Percentiles rank a stretch among this genome's conserved stretches.
phyloP scores from a whole-genome alignment of 1,139 yeast genomes.

The Debaryomyces sp. region DNA sequence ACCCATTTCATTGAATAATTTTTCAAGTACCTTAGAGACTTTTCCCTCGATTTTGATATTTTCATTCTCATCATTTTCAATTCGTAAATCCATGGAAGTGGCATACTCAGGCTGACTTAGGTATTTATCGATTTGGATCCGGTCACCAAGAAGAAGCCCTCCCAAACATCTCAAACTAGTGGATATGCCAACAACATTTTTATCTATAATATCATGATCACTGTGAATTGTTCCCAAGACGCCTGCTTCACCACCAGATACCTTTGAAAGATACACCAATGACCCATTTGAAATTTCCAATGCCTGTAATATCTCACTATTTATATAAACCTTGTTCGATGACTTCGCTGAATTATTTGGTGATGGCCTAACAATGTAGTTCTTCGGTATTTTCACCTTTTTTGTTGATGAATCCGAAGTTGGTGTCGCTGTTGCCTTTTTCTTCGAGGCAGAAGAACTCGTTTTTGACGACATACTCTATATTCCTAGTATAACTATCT shows the following conservation, averaged over 20 bases:
- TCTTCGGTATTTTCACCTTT: slow-evolving; percentile 49
- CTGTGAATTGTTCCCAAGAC: slow-evolving; percentile 50
- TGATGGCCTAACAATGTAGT: slow-evolving; percentile 64
- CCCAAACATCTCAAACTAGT: slow-evolving; percentile 50
- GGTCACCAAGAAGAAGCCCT: slow-evolving; percentile 72
- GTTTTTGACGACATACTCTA: slow-evolving; percentile 30
- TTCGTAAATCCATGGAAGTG: slow-evolving; percentile 19
- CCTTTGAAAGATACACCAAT: slow-evolving; percentile 52
- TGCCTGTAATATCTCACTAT: slow-evolving; percentile 54
- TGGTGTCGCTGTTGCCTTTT: slow-evolving; percentile 21
- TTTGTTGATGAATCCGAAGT: slow-evolving; percentile 27
- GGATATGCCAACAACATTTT: slow-evolving; percentile 58
- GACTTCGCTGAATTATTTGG: slow-evolving; percentile 28
- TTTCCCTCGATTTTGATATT: slow-evolving; percentile 9
- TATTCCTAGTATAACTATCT: neutral
- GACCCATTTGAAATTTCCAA: slow-evolving; percentile 58
- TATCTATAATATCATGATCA: slow-evolving; percentile 42
- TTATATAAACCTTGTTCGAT: slow-evolving; percentile 47
- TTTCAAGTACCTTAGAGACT: slow-evolving; percentile 28
- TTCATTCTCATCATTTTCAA: slow-evolving; percentile 10
- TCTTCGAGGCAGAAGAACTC: slow-evolving; percentile 24
- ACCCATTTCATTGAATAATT: slow-evolving; percentile 53
- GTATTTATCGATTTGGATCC: slow-evolving; percentile 54
- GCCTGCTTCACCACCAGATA: slow-evolving; percentile 46
- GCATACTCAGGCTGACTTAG: slow-evolving; percentile 56